Base-by-base conservation (phyloP, 768 basidiomycete species). In the Auricularia sp. region DNA sequence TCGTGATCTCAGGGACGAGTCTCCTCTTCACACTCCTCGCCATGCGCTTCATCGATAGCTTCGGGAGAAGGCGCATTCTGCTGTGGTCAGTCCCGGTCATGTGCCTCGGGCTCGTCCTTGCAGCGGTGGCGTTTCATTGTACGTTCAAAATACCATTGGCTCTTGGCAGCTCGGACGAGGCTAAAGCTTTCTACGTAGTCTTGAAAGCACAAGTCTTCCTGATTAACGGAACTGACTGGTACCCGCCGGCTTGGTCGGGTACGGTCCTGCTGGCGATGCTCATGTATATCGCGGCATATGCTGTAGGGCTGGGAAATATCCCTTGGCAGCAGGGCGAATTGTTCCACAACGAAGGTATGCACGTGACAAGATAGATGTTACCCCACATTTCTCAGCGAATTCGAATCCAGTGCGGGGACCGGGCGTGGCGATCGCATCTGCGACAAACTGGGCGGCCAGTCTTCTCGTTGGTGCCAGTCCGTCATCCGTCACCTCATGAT, bases 321-420 rank as follows among this genome's bases (percentile, higher is more conserved):
- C 91, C 91, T 0, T 92, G 91, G 91, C 89, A 91, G 70, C 91
- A 92, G 73, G 90, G 89, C 54, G 91, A 92, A 71, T 80, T 94
- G 11, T 93, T 93, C 75, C 79, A 81, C 21, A 81, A 92, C 45
- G 88, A 91, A 79, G 85, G 85, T 83, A 51, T 35, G 75, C 18
- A 3, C 18, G 29, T 51, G 64, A 13, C 29, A 3, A 29, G 29
- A 5, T 56, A 11, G 8, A 7, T 42, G 39, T 14, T 8, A 14
- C 13, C 8, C 39, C 8, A 14, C 39, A 42, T 7, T 14, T 5
- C 39, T 42, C 8, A 42, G 39, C 3, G 39, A 5, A 16, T 44
- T 21, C 8, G 2, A 29, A 29, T 29, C 29, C 64, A 87, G 87
- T 89, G 18, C 83, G 90, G 62, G 90, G 91, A 2, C 83, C 92